Evolutionary conservation across 441 rosid species (phyloP), one percentile per base, ranked within the genome.

Genomic region (Raphanus hybrid): DNA sequence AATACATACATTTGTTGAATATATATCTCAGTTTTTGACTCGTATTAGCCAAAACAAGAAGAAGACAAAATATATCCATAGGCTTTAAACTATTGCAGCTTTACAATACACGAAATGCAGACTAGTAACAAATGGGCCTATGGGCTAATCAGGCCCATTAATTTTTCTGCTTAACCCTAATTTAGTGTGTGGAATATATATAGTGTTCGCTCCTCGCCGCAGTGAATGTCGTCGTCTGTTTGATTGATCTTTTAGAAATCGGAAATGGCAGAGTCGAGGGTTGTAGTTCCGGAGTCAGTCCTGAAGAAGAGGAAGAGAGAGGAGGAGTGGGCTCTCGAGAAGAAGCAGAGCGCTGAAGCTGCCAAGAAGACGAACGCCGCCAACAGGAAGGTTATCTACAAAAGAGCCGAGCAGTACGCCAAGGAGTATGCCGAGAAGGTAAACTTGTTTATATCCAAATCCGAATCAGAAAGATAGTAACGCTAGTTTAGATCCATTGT

Each of bases 281-380:
- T 60, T n/a, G 78, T 88, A 5, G 64, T 87, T 32, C 97, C 96
- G 0, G 96, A 92, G 82, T 90, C 94, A 0, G 88, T 90, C 11
- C 26, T 90, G 88, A 90, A 90, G 88, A 92, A 92, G 85, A 82
- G 85, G 78, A 90, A 90, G 88, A 90, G 95, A 70, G 80, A 80
- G 10, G 93, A 84, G 76, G 90, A 87, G 20, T 92, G 97, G 95
- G 95, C 86, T 32, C 37, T 82, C 76, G 87, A 79, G 4, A 89
- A 84, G 79, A 87, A 78, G 77, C 80, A 84, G 55, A 86, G 70
- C 16, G 64, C 73, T 2, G 84, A 74, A 58, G 80, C 84, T 1
- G 76, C 79, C 0, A 91, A 85, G 88, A 80, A 91, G 81, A 85
- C 86, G 80, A 83, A 74, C 60, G 82, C 84, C 2, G 90, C 83